phyloP scores from a whole-genome alignment of 2,329 filamentous ascomycete species.

The Pyrenophora graminea region DNA sequence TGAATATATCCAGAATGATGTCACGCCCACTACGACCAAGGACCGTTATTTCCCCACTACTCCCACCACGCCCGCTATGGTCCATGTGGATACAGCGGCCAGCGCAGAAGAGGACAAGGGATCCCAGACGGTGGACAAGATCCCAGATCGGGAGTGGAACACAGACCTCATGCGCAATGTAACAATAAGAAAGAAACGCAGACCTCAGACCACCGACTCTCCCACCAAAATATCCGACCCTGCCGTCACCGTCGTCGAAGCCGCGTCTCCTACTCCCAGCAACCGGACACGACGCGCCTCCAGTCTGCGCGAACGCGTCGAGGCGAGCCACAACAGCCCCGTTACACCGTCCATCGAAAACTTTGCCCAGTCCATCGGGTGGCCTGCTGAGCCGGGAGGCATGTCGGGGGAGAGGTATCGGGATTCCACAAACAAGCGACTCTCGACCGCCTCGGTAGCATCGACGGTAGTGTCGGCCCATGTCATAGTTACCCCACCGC shows the following conservation, averaged over 20 bases:
- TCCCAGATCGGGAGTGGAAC: constrained; percentile 47
- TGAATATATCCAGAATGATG: constrained; percentile 36
- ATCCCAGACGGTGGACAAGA: constrained; percentile 25
- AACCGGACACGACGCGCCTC: constrained; percentile 28
- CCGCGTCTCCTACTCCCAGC: constrained; percentile 27
- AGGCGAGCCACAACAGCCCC: constrained; percentile 40
- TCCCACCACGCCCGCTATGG: constrained; percentile 1
- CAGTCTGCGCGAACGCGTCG: constrained; percentile 40
- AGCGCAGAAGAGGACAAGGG: constrained; percentile 22
- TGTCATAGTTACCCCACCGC: constrained; percentile 57
- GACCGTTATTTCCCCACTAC: constrained; percentile 15
- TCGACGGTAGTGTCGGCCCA: constrained; percentile 61
- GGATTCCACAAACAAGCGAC: constrained; percentile 47
- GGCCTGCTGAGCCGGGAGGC: constrained; percentile 48
- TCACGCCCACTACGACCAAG: constrained; percentile 37
- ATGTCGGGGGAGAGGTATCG: constrained; percentile 26
- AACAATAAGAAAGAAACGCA: constrained; percentile 45
- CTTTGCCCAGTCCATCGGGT: constrained; percentile 56
- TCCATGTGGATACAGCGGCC: constrained; percentile 15
- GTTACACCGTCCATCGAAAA: constrained; percentile 51
- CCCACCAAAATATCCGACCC: constrained; percentile 16
- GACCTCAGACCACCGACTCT: constrained; percentile 27
- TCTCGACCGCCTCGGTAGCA: constrained; percentile 57
- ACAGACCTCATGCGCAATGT: constrained; percentile 50
- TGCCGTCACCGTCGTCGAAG: constrained; percentile 17